Percentiles rank a stretch among this genome's conserved stretches.
These are phyloP conservation scores for Ploettnerulaceae sp. DNA, from an alignment of 2,329 filamentous ascomycete genomes.

Conservation along the genomic window DNA sequence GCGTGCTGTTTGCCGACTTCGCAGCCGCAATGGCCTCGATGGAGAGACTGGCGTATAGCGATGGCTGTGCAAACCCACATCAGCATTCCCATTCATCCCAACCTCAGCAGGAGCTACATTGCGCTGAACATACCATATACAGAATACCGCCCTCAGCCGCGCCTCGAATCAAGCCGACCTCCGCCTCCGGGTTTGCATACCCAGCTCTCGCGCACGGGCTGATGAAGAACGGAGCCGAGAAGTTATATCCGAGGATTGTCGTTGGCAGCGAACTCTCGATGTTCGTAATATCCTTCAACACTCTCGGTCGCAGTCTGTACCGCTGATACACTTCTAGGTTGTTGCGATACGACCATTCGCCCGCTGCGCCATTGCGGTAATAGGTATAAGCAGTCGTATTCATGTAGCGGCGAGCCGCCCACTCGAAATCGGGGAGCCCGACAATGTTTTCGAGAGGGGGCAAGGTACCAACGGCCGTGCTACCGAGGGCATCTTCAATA, in stretches of 20 bases:
- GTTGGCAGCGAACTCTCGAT: slow-evolving; percentile 40
- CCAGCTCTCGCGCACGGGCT: slow-evolving; percentile 42
- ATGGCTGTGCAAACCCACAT: no score
- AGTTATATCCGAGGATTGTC: slow-evolving; percentile 48
- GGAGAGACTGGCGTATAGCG: slow-evolving; percentile 9
- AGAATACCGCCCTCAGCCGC: slow-evolving; percentile 10
- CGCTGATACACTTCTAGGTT: slow-evolving; percentile 51
- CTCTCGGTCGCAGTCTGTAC: slow-evolving; percentile 44
- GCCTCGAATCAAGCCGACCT: slow-evolving; percentile 45
- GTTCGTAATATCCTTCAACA: slow-evolving; percentile 44
- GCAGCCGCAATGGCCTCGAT: slow-evolving; percentile 15
- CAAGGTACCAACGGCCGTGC: slow-evolving; percentile 24
- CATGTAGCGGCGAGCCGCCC: slow-evolving; percentile 45
- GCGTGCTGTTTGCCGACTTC: slow-evolving; percentile 8
- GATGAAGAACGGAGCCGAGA: slow-evolving; percentile 52
- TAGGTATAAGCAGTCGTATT: slow-evolving; percentile 48
- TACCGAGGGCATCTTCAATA: slow-evolving; percentile 14
- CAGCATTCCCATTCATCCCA: no score
- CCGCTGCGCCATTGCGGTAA: slow-evolving; percentile 51
- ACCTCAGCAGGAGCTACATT: background rate
- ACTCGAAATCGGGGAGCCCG: slow-evolving; percentile 51
- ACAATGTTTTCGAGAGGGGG: slow-evolving; percentile 42
- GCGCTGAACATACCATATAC: slow-evolving; percentile 17
- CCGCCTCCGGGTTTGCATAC: slow-evolving; percentile 42
- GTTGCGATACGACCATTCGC: slow-evolving; percentile 52